Base-by-base conservation (phyloP, 305 asterid genomes). In the Fraxinus floribunda region DNA sequence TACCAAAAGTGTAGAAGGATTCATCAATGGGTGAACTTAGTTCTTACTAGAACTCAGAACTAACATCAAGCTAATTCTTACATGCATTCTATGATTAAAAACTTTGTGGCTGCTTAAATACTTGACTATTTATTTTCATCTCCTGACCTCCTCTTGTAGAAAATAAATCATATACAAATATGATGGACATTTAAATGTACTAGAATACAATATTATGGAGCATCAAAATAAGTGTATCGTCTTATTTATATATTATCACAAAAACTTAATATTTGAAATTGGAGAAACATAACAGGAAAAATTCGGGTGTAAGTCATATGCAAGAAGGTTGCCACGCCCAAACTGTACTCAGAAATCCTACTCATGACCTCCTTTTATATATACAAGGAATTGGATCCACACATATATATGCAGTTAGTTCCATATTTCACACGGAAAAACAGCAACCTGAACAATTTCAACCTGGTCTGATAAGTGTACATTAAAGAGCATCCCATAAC, bases 401-500 rank as follows among this genome's bases (percentile, higher is more conserved):
- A 41, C 39, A 78, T 18, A 62, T 39, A 80, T 55, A 75, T 71
- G 22, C 39, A 38, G 74, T 46, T 30, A 52, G 26, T 36, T 64
- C 3, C 9, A 34, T 55, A 41, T 76, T 80, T 57, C 6, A 79
- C 66, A 68, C 74, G 79, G 29, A 38, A 29, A 72, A 30, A 32
- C 73, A 57, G 24, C 62, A 55, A 70, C 20, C 9, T 4, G 41
- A 70, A 78, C 81, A 74, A 80, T 20, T 79, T 66, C 52, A 78
- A 36, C 32, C 38, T 16, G 66, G 72, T n/a, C 46, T 41, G 79
- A 38, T 70, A 70, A 30, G 8, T 15, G n/a, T 22, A 70, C 38
- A 30, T 35, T 66, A 62, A 83, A 80, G 38, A 78, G 57, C 32
- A 79, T 44, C 75, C 66, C 86, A 83, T 35, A 85, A 90, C 97